These are phyloP conservation scores for Fusarium bulbicola DNA, from an alignment of 2,329 filamentous ascomycete genomes.

Conservation along the genomic window DNA sequence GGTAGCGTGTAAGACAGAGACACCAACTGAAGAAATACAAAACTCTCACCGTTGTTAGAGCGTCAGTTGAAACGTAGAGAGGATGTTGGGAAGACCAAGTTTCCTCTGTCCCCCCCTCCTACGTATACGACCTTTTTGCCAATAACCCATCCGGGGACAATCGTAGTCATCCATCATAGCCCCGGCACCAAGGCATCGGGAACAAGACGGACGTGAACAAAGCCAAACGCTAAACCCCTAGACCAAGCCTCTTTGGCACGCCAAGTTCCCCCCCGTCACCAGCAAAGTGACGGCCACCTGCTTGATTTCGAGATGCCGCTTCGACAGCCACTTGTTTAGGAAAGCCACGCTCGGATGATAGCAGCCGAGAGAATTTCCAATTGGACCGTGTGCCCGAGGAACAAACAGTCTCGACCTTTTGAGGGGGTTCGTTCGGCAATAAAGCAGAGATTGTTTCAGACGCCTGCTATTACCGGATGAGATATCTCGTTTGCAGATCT, in stretches of 20 bases:
- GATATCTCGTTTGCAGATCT: constrained; percentile 26
- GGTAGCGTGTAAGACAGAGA: neutral
- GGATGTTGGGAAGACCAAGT: neutral
- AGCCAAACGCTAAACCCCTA: constrained; percentile 15
- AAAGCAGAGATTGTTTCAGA: neutral
- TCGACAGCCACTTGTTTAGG: constrained; percentile 11
- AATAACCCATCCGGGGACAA: neutral
- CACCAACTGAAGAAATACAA: neutral
- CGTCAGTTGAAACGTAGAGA: neutral
- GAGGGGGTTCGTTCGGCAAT: neutral
- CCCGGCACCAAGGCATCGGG: constrained; percentile 15
- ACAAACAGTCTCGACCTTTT: neutral
- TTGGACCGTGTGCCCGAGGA: constrained; percentile 2
- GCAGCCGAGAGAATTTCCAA: constrained; percentile 9
- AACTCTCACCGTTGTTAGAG: neutral
- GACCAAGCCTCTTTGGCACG: constrained; percentile 14
- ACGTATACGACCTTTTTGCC: neutral
- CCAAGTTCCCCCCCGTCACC: neutral
- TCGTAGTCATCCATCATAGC: neutral
- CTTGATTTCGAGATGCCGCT: constrained; percentile 1
- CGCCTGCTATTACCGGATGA: constrained; percentile 10
- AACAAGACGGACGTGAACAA: constrained; percentile 37
- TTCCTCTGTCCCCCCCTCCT: neutral
- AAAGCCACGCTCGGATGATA: constrained; percentile 2
- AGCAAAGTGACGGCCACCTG: neutral